phyloP scores from a whole-genome alignment of 352 stramenopile species.

The Discostella stelligera region DNA sequence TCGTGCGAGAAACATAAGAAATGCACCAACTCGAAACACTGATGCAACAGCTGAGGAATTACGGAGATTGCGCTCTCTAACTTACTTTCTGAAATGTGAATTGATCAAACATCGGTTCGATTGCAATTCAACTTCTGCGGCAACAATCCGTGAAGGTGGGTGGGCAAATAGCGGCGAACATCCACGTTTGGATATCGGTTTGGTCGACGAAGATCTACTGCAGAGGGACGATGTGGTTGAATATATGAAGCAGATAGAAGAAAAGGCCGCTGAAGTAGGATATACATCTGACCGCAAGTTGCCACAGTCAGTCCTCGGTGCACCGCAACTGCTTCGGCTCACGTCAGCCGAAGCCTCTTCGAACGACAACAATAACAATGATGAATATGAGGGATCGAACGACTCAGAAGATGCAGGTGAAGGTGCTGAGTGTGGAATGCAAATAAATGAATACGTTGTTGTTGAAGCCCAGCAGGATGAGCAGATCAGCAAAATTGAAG shows the following conservation, averaged over 20 bases:
- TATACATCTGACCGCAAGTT: slow-evolving; percentile 6
- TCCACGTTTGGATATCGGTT: slow-evolving; percentile 45
- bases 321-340: not conserved
- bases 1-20: slow-evolving; percentile 96
- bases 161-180: slow-evolving; percentile 3
- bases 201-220: slow-evolving; percentile 53
- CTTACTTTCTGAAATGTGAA: slow-evolving; percentile 68
- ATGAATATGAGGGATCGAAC: slow-evolving; percentile 27
- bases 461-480: slow-evolving; percentile 72
- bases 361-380: slow-evolving; percentile 22
- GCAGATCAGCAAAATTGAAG: slow-evolving; percentile 66
- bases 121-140: not conserved
- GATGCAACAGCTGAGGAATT: slow-evolving; percentile 85
- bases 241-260: slow-evolving; percentile 64
- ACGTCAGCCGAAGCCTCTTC: slow-evolving; percentile 21
- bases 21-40: slow-evolving; percentile 93
- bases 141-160: slow-evolving; percentile 32
- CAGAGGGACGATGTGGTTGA: slow-evolving; percentile 59
- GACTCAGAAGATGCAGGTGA: slow-evolving; percentile 52
- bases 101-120: slow-evolving; percentile 62
- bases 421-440: slow-evolving; percentile 77
- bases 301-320: slow-evolving; percentile 3
- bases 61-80: slow-evolving; percentile 59
- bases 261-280: slow-evolving; percentile 44
- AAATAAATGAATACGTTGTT: slow-evolving; percentile 76